Percentiles rank a stretch among this genome's conserved stretches.
phyloP scores from a whole-genome alignment of 1,284 basidiomycete species.

The Neolentinus lepideus region DNA sequence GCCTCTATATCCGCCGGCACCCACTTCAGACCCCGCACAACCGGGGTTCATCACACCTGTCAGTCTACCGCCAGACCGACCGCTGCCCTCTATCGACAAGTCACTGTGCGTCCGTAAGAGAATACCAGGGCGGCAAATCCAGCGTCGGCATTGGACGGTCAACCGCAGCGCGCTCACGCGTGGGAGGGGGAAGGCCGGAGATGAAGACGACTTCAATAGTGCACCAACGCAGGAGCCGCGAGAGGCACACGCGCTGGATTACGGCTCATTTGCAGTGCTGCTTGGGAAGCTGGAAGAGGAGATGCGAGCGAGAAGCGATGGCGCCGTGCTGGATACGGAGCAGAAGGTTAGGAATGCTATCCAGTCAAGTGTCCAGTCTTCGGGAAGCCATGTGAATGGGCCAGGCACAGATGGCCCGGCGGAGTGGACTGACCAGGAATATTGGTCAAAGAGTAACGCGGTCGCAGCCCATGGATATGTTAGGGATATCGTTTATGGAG shows the following conservation, averaged over 20 bases:
- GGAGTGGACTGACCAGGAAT: constrained; percentile 19
- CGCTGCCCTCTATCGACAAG: constrained; percentile 6
- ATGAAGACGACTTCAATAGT: constrained; percentile 32
- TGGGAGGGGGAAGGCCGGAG: constrained; percentile 44
- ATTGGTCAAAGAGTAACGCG: constrained; percentile 42
- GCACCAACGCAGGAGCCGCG: constrained; percentile 32
- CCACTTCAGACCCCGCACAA: constrained; percentile 14
- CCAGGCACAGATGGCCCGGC: constrained; percentile 5
- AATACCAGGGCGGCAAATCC: constrained; percentile 12
- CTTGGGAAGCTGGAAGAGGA: constrained; percentile 40
- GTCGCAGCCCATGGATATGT: constrained; percentile 55
- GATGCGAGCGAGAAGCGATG: constrained; percentile 29
- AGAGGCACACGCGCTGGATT: constrained; percentile 48
- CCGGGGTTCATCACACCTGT: constrained; percentile 21
- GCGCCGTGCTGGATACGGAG: constrained; percentile 24
- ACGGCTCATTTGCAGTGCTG: constrained; percentile 50
- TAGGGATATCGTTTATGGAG: constrained; percentile 67
- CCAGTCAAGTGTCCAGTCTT: constrained; percentile 16
- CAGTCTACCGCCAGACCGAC: constrained; percentile 18
- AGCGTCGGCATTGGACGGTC: constrained; percentile 32
- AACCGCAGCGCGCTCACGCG: constrained; percentile 31
- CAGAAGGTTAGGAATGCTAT: constrained; percentile 26
- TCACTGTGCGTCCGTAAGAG: constrained; percentile 5
- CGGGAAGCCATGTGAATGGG: neutral
- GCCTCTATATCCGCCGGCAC: constrained; percentile 42